Conservation (phyloP, 495 filamentous ascomycete genomes). For the Hypoxylon intermedium region DNA sequence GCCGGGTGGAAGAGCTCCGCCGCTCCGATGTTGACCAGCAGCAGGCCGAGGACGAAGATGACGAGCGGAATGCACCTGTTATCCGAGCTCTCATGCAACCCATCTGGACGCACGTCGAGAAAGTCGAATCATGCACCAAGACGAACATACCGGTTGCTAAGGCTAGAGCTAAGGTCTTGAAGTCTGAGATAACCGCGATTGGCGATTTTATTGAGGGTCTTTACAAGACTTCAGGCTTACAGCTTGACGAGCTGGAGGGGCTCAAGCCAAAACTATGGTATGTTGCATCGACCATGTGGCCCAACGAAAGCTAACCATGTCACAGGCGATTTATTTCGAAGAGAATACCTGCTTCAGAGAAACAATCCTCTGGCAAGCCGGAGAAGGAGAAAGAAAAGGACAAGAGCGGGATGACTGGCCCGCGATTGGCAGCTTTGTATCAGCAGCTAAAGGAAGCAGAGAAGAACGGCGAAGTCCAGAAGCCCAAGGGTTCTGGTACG, state of each 20-base stretch:
- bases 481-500: conserved; percentile 33
- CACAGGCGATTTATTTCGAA: conserved; percentile 44
- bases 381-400: conserved; percentile 38
- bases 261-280: conserved; percentile 58
- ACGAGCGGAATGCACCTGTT: conserved; percentile 49
- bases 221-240: conserved; percentile 45
- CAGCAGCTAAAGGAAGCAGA: conserved; percentile 42
- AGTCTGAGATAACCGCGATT: conserved; percentile 54
- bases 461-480: conserved; percentile 33
- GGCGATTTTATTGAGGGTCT: conserved; percentile 54
- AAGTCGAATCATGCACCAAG: conserved; percentile 50
- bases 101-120: conserved; percentile 52
- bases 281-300: conserved; percentile 6
- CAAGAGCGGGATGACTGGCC: conserved; percentile 39
- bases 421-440: conserved; percentile 40
- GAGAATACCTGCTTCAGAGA: conserved; percentile 44
- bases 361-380: conserved; percentile 36
- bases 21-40: conserved; percentile 36
- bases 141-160: conserved; percentile 53
- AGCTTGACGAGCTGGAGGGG: conserved; percentile 45
- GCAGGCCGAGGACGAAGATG: conserved; percentile 50
- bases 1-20: conserved; percentile 45
- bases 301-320: conserved; percentile 12
- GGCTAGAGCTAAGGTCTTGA: conserved; percentile 54
- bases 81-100: conserved; percentile 55